Conservation (phyloP, 2,329 filamentous ascomycete genomes). For the Colletotrichum incanum region DNA sequence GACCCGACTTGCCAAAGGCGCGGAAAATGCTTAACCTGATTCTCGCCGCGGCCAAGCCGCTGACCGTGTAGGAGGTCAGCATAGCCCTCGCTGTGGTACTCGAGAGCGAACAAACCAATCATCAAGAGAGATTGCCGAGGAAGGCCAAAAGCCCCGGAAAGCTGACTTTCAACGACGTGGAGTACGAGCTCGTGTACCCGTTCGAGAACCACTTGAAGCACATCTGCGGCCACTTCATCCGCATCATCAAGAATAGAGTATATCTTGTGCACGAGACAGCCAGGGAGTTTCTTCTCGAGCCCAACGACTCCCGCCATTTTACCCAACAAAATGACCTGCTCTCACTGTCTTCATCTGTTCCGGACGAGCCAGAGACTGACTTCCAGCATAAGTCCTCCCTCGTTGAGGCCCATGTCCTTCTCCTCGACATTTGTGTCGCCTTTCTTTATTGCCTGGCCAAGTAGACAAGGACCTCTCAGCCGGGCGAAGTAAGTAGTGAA, state of each 20-base stretch:
- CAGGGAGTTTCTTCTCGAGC: slow-evolving; percentile 44
- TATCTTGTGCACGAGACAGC: slow-evolving; percentile 47
- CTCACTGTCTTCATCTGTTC: background rate
- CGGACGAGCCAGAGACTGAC: background rate
- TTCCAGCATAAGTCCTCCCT: slow-evolving; percentile 19
- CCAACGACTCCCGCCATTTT: background rate
- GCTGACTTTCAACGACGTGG: slow-evolving; percentile 36
- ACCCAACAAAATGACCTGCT: background rate
- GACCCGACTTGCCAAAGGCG: slow-evolving; percentile 25
- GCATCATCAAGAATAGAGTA: slow-evolving; percentile 43
- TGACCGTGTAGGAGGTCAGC: slow-evolving; percentile 44
- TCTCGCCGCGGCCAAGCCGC: slow-evolving; percentile 39
- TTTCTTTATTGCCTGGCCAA: slow-evolving; percentile 13
- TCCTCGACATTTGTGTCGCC: slow-evolving; percentile 5
- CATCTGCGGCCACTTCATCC: slow-evolving; percentile 43
- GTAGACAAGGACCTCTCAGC: background rate
- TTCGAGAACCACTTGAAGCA: slow-evolving; percentile 43
- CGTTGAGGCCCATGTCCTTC: background rate
- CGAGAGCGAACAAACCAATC: background rate
- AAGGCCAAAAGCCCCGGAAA: background rate
- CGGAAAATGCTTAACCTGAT: slow-evolving; percentile 44
- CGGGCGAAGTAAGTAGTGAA: background rate
- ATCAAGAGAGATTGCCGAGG: background rate
- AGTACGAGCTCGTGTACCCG: slow-evolving; percentile 43
- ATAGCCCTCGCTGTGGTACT: slow-evolving; percentile 42